Evolutionary conservation across 306 rosid species (phyloP).

Genomic region (Echinosophora koreensis): DNA sequence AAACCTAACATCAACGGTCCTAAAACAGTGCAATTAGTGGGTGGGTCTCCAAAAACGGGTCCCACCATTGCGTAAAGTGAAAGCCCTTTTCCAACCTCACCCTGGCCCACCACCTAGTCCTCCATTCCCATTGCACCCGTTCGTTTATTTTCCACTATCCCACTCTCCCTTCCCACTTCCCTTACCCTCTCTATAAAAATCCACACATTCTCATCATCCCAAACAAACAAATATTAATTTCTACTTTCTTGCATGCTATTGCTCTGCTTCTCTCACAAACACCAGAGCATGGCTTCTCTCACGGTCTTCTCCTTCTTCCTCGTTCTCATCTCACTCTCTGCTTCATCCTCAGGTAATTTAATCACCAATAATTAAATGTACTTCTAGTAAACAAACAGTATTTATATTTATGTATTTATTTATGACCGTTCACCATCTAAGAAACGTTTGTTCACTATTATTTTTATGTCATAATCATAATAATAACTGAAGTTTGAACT

Average conservation of each 20-base stretch:
- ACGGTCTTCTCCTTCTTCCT: constrained; percentile 32
- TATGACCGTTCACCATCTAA: too few relatives aligned
- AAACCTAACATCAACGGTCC: constrained; percentile 39
- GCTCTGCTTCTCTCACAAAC: constrained; percentile 46
- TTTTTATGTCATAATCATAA: too few relatives aligned
- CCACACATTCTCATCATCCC: not conserved
- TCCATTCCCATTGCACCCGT: not conserved
- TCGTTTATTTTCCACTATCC: constrained; percentile 25
- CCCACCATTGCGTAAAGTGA: constrained; percentile 39
- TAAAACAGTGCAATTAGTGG: constrained; percentile 44
- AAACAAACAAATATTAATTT: too few relatives aligned
- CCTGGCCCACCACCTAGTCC: constrained; percentile 3
- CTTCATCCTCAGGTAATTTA: constrained; percentile 56
- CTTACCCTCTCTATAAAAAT: constrained; percentile 48
- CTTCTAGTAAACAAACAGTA: too few relatives aligned
- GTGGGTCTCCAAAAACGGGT: constrained; percentile 41
- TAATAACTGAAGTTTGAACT: not conserved
- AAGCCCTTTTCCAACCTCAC: not conserved
- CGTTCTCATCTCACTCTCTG: constrained; percentile 35
- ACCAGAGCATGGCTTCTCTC: constrained; percentile 62
- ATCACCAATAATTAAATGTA: too few relatives aligned
- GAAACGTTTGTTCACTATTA: too few relatives aligned
- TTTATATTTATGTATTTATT: too few relatives aligned
- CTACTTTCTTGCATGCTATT: constrained; percentile 18
- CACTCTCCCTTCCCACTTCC: constrained; percentile 13